Evolutionary conservation across 768 basidiomycete genomes (phyloP), one percentile per base, ranked within the genome.

Genomic region (Lactarius trivialis): DNA sequence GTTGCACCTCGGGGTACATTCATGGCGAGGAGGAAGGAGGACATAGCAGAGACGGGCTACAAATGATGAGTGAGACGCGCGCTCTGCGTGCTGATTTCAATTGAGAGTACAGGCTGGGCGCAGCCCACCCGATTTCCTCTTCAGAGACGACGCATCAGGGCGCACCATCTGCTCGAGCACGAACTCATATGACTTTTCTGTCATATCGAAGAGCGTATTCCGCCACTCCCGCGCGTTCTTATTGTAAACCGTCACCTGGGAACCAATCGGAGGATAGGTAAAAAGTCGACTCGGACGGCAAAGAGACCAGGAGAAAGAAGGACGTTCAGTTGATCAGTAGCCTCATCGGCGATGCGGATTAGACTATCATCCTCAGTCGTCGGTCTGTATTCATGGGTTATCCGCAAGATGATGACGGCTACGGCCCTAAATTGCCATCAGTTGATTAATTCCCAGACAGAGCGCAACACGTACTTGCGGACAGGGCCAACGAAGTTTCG

Each of bases 21-120:
- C 68, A 72, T 70, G 14, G 70, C 70, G 21, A 72, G 61, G 51
- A 73, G 65, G 61, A 72, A 70, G 4, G 70, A 71, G 4, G 60
- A 41, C 55, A 72, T 60, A 2, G 71, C 65, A 14, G 67, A 68
- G 21, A 68, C 68, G n/a, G 71, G 66, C 66, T 67, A 17, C 11
- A n/a, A 26, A 12, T 7, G 8, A 53, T 24, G 9, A 11, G 21
- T 24, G 45, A 48, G 45, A 37, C 37, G n/a, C n/a, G n/a, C n/a
- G n/a, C n/a, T n/a, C 14, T 26, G 21, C 7, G 24, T 1, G 3
- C 32, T 34, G 11, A n/a, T n/a, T n/a, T n/a, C n/a, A n/a, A n/a
- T n/a, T 1, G 7, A 32, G 69, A 60, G 58, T 70, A 70, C 14
- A 70, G 57, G 32, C 69, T 70, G 15, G 66, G 60, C 7, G 69